Evolutionary conservation across 2,329 filamentous ascomycete species (phyloP), one percentile per base, ranked within the genome.

Genomic region (Triangularia verruculosa): DNA sequence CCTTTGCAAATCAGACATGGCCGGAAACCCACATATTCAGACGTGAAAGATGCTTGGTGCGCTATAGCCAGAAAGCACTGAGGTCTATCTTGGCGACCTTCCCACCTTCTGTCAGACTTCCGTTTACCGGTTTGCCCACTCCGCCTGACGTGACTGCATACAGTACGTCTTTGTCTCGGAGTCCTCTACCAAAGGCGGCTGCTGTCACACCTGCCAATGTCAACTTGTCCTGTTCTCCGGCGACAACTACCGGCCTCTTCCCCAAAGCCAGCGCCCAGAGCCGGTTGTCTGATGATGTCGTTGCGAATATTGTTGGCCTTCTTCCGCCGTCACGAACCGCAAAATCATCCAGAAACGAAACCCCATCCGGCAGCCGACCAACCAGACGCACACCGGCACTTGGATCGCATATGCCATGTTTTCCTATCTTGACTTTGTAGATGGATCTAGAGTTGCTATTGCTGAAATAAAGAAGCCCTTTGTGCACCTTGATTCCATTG

Each of bases 381-480:
- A 70, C 59, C 1, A 43, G 55, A 52, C 71, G 67, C 4, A 65
- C 63, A 22, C 55, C 47, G 2, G 65, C 64, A 4, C 56, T 61
- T 13, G 6, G 32, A 13, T 25, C 32, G 8, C 5, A 24, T 1
- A 32, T 56, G 0, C 68, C 67, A 8, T 65, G 61, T 2, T 3
- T 3, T 4, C 52, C 59, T 15, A 73, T 62, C 43, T 34, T 59
- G 25, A 72, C 53, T 1, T 65, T 62, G 28, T 67, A 71, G 0
- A 72, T 24, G 7, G 73, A 69, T 12, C 67, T 62, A 1, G 76
- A 78, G 24, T 80, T 70, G 57, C 81, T 81, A 70, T 83, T 83
- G 4, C 81, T 75, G 1, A 78, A 80, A 12, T 78, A 79, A 67
- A 83, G 75, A 62, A 78, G 77, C 11, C 80, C 81, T 13, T 73